phyloP scores from a whole-genome alignment of 2,329 filamentous ascomycete species.

The Paecilomyces niveus region DNA sequence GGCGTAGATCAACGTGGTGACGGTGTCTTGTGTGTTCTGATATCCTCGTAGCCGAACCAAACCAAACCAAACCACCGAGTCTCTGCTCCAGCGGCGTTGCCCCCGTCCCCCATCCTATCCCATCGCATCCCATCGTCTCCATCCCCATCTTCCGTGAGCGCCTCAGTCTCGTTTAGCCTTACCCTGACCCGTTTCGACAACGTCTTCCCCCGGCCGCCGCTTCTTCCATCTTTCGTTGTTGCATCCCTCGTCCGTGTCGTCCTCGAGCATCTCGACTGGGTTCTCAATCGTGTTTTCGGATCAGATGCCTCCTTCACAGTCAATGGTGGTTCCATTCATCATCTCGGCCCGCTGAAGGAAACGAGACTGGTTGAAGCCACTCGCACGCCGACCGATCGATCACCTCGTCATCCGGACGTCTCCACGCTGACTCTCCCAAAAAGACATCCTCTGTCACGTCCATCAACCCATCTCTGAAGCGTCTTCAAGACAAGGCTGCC shows the following conservation, averaged over 20 bases:
- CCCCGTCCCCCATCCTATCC: not conserved
- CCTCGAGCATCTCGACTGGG: not conserved
- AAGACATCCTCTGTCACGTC: not conserved
- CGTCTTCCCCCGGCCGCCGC: not conserved
- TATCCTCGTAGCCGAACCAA: not conserved
- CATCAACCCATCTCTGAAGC: not conserved
- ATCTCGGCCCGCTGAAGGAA: not conserved
- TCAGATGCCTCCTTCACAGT: not conserved
- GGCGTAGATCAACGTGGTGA: not conserved
- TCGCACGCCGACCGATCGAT: not conserved
- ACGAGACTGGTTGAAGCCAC: not conserved
- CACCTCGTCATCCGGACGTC: not conserved
- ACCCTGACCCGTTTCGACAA: not conserved
- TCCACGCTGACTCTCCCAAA: not conserved
- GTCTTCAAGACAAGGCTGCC: not conserved
- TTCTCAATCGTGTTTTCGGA: not conserved
- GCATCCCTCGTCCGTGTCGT: not conserved
- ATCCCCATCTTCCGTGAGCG: not conserved
- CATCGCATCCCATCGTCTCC: not conserved
- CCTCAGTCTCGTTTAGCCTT: not conserved
- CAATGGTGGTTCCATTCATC: not conserved
- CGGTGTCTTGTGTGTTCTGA: not conserved
- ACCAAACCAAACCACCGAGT: not conserved
- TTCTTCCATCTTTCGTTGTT: not conserved
- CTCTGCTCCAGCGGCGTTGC: not conserved